Evolutionary conservation across 345 rosid species (phyloP), one percentile per base, ranked within the genome.

Genomic region (Pugionium cornutum): DNA sequence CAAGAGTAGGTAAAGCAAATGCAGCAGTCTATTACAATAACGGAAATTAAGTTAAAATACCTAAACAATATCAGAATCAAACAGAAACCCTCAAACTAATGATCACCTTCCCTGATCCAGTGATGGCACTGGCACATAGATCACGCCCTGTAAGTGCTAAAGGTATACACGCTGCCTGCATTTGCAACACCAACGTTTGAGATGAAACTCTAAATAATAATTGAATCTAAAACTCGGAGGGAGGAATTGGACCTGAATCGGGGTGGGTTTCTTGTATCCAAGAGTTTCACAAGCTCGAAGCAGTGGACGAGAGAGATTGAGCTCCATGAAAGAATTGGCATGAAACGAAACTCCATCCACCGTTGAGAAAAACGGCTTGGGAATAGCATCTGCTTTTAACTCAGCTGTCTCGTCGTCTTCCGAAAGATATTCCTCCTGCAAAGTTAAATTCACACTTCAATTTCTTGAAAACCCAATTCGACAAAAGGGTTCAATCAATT

Each of bases 101-200:
- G 4, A 65, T 9, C 68, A 94, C 99, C 97, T 94, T 90, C 18
- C 99, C 99, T 4, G 99, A 94, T 64, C 99, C 99, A 70, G 99
- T 94, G 57, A 94, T 79, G 39, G 99, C 99, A 66, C 97, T 94
- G 8, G 95, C 99, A 69, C 97, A 94, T 56, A 94, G 92, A 79
- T 94, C 97, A 18, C 99, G 96, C 35, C 99, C 99, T 1, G 83
- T 73, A 72, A 94, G 77, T 2, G 96, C 97, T 58, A 86, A 64
- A 44, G 97, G 99, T 71, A 94, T 79, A 77, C 96, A 90, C 0
- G 97, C 99, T 29, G 99, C 94, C 99, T 94, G 72, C 58, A 57
- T 53, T 68, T 55, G 34, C 49, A 44, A 74, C 59, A 61, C 27
- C 9, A 43, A 2, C 7, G 26, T 54, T 49, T 62, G 41, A 67